Evolutionary conservation across 2,329 filamentous ascomycete genomes (phyloP).

Genomic region (Aureobasidium sp.): DNA sequence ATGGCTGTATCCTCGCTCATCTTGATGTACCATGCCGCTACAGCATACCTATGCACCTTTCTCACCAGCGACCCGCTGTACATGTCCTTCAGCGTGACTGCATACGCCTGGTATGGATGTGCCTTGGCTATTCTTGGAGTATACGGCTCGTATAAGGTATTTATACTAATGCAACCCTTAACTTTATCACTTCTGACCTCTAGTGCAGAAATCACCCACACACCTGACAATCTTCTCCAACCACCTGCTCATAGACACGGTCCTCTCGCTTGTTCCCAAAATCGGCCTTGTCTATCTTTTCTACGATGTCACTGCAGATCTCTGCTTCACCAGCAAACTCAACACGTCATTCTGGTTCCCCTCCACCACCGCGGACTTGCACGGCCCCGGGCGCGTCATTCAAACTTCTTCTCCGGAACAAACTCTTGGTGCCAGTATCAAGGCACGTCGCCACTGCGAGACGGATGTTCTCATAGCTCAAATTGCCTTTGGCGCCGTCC

Average conservation of each 20-base stretch:
- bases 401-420: background rate
- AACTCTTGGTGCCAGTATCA: background rate
- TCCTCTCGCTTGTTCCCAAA: slow-evolving; percentile 18
- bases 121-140: slow-evolving; percentile 22
- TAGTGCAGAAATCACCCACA: slow-evolving; percentile 8
- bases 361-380: background rate
- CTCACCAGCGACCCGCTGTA: slow-evolving; percentile 25
- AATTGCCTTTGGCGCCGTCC: slow-evolving; percentile 30
- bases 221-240: slow-evolving; percentile 19
- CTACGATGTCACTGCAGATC: slow-evolving; percentile 13
- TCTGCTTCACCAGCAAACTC: slow-evolving; percentile 14
- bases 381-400: slow-evolving; percentile 10
- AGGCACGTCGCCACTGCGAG: slow-evolving; percentile 9
- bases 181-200: background rate
- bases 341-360: slow-evolving; percentile 10
- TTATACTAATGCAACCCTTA: background rate
- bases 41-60: slow-evolving; percentile 23
- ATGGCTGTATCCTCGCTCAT: slow-evolving; percentile 21
- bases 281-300: slow-evolving; percentile 18
- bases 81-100: slow-evolving; percentile 21
- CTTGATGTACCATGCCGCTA: slow-evolving; percentile 22
- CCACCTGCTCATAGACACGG: slow-evolving; percentile 19
- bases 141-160: slow-evolving; percentile 22
- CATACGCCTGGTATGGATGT: slow-evolving; percentile 25
- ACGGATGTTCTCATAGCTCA: slow-evolving; percentile 12